phyloP scores from a whole-genome alignment of 148 eudicot species.

The Gaultheria prostrata region DNA sequence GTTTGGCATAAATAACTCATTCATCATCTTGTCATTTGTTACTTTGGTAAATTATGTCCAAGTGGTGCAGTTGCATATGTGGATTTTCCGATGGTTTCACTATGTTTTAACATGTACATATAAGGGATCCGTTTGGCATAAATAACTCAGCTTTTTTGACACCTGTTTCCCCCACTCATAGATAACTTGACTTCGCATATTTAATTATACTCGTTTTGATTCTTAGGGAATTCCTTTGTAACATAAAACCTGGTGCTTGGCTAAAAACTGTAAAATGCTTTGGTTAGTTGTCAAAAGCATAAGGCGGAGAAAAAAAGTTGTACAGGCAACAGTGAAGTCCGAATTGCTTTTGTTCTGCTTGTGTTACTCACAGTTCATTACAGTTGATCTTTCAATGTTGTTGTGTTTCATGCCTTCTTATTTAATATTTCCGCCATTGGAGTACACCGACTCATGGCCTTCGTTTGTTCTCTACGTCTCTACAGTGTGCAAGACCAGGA shows the following conservation, averaged over 20 bases:
- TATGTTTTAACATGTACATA: background rate
- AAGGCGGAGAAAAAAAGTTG: background rate
- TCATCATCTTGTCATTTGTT: background rate
- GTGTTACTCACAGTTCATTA: background rate
- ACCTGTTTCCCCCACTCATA: background rate
- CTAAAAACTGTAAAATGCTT: background rate
- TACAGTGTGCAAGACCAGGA: slow-evolving; percentile 98
- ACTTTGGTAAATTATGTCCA: background rate
- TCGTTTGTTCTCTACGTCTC: slow-evolving; percentile 2
- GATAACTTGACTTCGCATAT: background rate
- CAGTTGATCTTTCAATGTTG: background rate
- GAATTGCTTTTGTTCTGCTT: background rate
- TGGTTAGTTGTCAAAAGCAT: background rate
- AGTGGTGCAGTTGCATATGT: background rate
- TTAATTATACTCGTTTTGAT: background rate
- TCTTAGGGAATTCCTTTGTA: background rate
- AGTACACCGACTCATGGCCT: background rate
- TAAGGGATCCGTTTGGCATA: background rate
- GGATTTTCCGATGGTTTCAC: background rate
- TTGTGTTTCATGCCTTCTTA: background rate
- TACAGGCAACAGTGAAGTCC: background rate
- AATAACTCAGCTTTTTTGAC: background rate
- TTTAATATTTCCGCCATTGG: background rate
- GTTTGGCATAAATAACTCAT: background rate
- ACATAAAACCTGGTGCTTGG: background rate